phyloP scores from a whole-genome alignment of 1,284 basidiomycete species.

The Wallemia ichthyophaga region DNA sequence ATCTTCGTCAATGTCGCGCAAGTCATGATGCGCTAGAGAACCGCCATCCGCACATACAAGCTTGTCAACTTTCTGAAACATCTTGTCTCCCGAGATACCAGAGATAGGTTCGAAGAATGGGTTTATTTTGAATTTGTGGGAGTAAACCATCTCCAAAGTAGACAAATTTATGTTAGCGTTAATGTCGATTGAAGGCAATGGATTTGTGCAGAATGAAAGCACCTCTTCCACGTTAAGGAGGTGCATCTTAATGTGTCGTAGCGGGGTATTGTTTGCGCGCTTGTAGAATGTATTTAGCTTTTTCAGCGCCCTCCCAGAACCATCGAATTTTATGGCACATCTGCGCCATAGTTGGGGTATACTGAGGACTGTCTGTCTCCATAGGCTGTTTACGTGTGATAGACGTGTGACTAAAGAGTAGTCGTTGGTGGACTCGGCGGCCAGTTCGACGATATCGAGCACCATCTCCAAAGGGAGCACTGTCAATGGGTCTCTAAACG shows the following conservation, averaged over 20 bases:
- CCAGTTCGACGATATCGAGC: background rate
- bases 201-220: background rate
- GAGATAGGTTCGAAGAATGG: too few species aligned
- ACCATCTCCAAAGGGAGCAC: background rate
- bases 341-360: background rate
- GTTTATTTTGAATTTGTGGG: background rate
- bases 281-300: background rate
- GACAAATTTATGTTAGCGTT: background rate
- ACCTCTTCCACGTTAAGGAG: background rate
- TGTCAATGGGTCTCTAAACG: background rate
- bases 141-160: background rate
- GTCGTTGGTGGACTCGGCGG: background rate
- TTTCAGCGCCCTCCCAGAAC: background rate
- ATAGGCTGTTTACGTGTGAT: background rate
- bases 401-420: background rate
- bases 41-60: too few species aligned
- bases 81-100: too few species aligned
- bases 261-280: background rate
- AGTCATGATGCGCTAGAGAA: too few species aligned
- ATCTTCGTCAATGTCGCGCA: too few species aligned
- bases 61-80: too few species aligned
- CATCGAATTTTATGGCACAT: background rate
- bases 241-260: background rate
- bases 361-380: background rate
- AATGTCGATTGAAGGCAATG: background rate